These are phyloP conservation scores for Pichia membranifaciens DNA, from an alignment of 805 yeast species.

Conservation along the genomic window DNA sequence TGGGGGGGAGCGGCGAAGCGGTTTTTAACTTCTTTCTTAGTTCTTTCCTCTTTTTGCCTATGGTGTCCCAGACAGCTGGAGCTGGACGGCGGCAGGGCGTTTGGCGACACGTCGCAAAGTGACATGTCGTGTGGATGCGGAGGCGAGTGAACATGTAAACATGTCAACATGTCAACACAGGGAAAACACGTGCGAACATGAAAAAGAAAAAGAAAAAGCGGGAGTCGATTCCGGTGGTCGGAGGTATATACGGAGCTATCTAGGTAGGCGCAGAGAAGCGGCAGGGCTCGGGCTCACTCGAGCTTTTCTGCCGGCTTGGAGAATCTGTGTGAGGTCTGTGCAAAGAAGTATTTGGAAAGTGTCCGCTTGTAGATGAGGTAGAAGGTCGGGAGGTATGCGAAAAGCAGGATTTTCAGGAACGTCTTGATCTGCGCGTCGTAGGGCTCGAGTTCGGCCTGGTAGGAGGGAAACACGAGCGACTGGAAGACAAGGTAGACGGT, in stretches of 20 bases:
- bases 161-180: too few species aligned
- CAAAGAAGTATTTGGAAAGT: constrained; percentile 11
- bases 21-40: too few species aligned
- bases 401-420: constrained; percentile 13
- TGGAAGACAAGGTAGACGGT: constrained; percentile 22
- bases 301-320: not conserved
- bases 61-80: too few species aligned
- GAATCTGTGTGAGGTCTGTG: not conserved
- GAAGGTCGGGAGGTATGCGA: constrained; percentile 19
- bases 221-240: too few species aligned
- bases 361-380: constrained; percentile 22
- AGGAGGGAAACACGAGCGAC: constrained; percentile 16
- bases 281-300: not conserved
- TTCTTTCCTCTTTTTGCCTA: too few species aligned
- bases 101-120: too few species aligned
- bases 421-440: constrained; percentile 13
- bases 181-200: not conserved
- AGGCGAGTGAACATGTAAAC: too few species aligned
- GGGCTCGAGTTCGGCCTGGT: constrained; percentile 15
- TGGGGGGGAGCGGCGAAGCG: too few species aligned
- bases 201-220: not conserved
- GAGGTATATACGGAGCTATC: not conserved
- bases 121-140: too few species aligned
- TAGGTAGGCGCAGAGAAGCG: too few species aligned
- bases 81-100: too few species aligned